Conservation (phyloP, 2,329 filamentous ascomycete species). For the Sporothrix luriei region DNA sequence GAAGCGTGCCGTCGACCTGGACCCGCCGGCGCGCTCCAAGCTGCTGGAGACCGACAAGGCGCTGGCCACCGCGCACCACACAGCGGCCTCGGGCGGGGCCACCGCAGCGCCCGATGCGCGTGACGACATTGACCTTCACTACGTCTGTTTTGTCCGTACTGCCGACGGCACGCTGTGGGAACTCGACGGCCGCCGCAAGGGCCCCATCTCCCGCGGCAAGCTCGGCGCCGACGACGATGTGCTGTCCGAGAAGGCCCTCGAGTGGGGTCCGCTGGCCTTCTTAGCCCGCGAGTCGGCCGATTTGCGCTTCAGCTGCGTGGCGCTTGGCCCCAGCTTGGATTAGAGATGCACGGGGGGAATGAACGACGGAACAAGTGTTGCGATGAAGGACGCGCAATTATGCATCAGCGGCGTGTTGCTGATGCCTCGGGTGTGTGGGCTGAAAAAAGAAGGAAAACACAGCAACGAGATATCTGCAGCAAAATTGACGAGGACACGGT, state of each 20-base stretch:
- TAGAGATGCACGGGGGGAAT: constrained; percentile 38
- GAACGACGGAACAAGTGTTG: not conserved
- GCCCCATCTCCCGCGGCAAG: constrained; percentile 58
- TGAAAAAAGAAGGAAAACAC: not conserved
- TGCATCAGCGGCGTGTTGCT: not conserved
- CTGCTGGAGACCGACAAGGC: constrained; percentile 75
- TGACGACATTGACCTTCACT: constrained; percentile 90
- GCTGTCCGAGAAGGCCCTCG: constrained; percentile 72
- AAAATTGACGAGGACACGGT: not conserved
- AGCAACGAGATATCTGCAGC: not conserved
- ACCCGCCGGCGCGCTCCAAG: constrained; percentile 66
- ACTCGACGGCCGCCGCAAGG: constrained; percentile 62
- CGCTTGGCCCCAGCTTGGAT: constrained; percentile 56
- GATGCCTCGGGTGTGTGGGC: not conserved
- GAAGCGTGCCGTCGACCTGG: constrained; percentile 68
- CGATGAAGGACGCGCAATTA: not conserved
- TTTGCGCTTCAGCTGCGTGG: constrained; percentile 62
- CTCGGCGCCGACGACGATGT: constrained; percentile 68
- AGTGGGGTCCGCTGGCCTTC: constrained; percentile 65
- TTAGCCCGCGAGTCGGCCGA: constrained; percentile 58
- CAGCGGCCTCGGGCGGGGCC: constrained; percentile 75
- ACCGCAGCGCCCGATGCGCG: constrained; percentile 75
- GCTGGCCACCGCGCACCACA: constrained; percentile 76
- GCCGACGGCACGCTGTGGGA: constrained; percentile 65
- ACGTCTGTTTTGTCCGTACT: constrained; percentile 88